Base-by-base conservation (phyloP, 768 basidiomycete species). In the Pulveroboletus sp. region DNA sequence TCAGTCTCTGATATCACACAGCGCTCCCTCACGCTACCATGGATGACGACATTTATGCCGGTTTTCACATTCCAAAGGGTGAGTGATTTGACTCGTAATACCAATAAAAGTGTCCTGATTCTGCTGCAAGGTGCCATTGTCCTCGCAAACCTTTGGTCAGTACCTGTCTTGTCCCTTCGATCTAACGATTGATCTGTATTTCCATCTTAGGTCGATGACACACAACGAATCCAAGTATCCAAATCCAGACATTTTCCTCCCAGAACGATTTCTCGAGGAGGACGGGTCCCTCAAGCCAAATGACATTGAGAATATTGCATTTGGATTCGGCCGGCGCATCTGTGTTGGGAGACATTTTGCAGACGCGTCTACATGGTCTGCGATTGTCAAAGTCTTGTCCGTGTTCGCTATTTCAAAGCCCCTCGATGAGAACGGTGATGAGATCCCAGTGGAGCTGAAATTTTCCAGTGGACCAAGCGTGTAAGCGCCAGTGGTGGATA, bases 11-110 rank as follows among this genome's bases (percentile, higher is more conserved):
- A 17, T 23, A 17, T 10, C 23, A 3, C 2, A 7, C 19, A 55
- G 64, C 57, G 8, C 31, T 67, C 17, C 59, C 65, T 4, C 67
- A 68, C 53, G 45, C 50, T 6, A 25, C 56, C 4, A 65, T 71
- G 0, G 52, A 67, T 40, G 72, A 73, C 38, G 75, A 75, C 35
- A 49, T 65, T 12, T 75, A 73, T 50, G 58, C 64, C 29, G 70
- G 72, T 11, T 75, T 75, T 47, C 60, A 74, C 6, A 82, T 82
- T 42, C 80, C 81, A 6, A 70, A 72, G 48, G 51, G 51, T 39
- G n/a, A 34, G 33, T 25, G 11, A 5, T 24, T 12, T 16, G 33
- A 34, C 33, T 4, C 5, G 9, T 10, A 6, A 17, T 33, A 9
- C 7, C 21, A 27, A 19, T 6, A 13, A 45, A 20, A 6, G 19